Base-by-base conservation (phyloP, 2,329 filamentous ascomycete species). In the Diaporthe sp. region DNA sequence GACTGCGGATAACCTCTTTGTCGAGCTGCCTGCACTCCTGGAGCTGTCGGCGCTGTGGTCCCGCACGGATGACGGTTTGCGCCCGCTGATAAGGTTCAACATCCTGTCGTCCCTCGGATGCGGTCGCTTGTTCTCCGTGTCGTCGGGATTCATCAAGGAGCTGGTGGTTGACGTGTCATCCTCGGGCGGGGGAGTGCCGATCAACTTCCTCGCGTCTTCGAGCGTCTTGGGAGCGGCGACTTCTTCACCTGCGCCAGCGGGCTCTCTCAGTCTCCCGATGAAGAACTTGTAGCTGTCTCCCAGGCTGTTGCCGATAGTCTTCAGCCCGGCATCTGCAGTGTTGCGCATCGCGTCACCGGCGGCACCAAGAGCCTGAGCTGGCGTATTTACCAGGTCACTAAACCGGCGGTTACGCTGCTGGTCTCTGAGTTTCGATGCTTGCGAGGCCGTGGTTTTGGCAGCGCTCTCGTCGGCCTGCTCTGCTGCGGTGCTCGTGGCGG, bases 271-370 rank as follows among this genome's bases (percentile, higher is more conserved):
- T 79, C 95, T 94, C 22, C 96, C 96, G 73, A 99, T 92, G 34
- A 99, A 87, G 82, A 98, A 98, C 76, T 95, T 97, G 85, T 98
- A 97, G 82, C 95, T 98, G 80, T 95, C 95, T 76, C 96, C 96
- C 5, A 98, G 87, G 65, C 95, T 97, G 81, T 90, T 96, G 77
- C 96, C 94, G 78, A 99, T 98, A 49, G 93, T 97, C 81, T 98
- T 98, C 78, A 98, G 88, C 1, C 96, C 91, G 82, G 98, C 95
- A 81, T 99, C 97, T 15, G 97, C 97, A 0, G 95, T 96, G 79
- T 90, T 95, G 76, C 98, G 90, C 37, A 98, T 92, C 2, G 94
- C 94, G 82, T 98, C 96, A 76, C 94, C 94, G 58, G 95, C 95
- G 44, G 92, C 94, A 76, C 94, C 94, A 73, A 98, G 89, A 4